A percentile compares a stretch with the other conserved stretches of the same genome.
Evolutionary conservation across 305 asterid species (phyloP).

Genomic region (Solanum hybrid): DNA sequence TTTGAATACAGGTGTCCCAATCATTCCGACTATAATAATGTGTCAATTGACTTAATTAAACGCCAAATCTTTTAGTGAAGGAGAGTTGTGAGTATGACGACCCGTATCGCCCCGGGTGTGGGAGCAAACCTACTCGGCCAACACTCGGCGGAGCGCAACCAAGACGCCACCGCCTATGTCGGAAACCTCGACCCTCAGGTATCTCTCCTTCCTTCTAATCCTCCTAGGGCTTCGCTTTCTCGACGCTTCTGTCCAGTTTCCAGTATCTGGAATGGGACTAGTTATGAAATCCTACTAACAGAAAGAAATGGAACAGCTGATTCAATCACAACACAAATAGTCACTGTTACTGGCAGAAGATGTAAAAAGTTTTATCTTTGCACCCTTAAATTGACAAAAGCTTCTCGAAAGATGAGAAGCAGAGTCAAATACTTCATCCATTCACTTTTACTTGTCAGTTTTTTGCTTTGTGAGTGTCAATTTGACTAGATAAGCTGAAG

Average conservation of each 20-base stretch:
- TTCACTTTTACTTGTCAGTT: neutral
- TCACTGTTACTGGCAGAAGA: too few species aligned
- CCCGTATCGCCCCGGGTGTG: slow-evolving; percentile 89
- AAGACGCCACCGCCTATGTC: slow-evolving; percentile 89
- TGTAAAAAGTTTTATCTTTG: too few species aligned
- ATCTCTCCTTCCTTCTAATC: neutral
- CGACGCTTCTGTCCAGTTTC: neutral
- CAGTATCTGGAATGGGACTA: neutral
- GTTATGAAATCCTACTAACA: too few species aligned
- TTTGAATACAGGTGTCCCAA: too few species aligned
- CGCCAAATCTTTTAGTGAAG: neutral
- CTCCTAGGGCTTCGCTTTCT: neutral
- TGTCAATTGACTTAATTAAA: neutral
- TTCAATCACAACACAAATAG: too few species aligned
- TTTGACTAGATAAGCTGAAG: neutral
- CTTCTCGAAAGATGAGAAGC: neutral
- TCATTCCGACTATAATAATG: neutral
- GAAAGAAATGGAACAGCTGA: too few species aligned
- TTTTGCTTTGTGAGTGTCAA: neutral
- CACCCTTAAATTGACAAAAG: neutral
- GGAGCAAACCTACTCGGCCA: slow-evolving; percentile 86
- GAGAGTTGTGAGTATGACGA: slow-evolving; percentile 34
- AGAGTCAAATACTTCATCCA: too few species aligned
- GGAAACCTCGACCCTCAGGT: slow-evolving; percentile 86
- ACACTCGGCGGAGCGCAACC: slow-evolving; percentile 94